Conservation (phyloP, 2,329 filamentous ascomycete genomes). For the Fusarium continuum region DNA sequence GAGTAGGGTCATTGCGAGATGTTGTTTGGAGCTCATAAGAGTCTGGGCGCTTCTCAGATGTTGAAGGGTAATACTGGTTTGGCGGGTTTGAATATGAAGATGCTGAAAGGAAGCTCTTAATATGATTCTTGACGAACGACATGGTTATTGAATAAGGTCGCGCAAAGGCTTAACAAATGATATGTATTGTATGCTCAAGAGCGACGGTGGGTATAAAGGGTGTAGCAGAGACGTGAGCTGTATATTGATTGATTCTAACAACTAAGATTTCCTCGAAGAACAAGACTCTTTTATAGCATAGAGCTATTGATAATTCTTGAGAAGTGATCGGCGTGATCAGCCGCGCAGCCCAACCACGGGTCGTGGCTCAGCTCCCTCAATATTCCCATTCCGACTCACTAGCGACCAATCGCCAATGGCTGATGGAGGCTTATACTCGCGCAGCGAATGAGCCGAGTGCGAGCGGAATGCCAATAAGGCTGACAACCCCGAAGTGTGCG, state of each 20-base stretch:
- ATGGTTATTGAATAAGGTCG: neutral
- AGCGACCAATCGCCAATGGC: neutral
- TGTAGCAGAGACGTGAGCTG: neutral
- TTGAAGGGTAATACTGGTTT: neutral
- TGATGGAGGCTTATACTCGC: conserved; percentile 3
- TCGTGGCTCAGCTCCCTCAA: conserved; percentile 18
- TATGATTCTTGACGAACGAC: conserved; percentile 2
- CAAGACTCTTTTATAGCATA: conserved; percentile 2
- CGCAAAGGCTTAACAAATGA: neutral
- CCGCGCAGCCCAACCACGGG: neutral
- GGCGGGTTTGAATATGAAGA: neutral
- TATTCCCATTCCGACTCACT: neutral
- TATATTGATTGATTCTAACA: neutral
- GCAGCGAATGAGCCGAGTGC: neutral
- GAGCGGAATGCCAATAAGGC: conserved; percentile 4
- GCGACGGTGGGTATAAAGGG: neutral
- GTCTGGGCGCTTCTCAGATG: neutral
- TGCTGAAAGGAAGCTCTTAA: conserved; percentile 5
- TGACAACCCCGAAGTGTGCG: neutral
- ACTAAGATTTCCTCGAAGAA: neutral
- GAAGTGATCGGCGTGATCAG: neutral
- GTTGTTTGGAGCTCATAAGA: conserved; percentile 1
- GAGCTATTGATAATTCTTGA: neutral
- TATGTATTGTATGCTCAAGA: neutral
- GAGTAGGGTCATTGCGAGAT: neutral